Evolutionary conservation across 1,284 basidiomycete genomes (phyloP).

Genomic region (Ceratobasidium sp.): DNA sequence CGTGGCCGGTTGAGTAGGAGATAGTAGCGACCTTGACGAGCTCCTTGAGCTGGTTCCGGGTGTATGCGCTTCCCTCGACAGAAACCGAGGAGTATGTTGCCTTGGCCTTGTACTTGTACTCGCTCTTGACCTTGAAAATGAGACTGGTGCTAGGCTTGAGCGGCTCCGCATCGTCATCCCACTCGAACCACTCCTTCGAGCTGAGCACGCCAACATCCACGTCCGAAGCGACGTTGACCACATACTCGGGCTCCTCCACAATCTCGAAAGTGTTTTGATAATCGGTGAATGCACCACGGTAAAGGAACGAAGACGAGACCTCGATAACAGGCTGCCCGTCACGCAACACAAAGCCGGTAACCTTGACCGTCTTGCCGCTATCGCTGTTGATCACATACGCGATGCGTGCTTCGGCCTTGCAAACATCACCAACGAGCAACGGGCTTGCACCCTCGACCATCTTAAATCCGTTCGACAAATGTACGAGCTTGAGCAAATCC

Average conservation of each 20-base stretch:
- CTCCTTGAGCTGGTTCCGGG: slow-evolving; percentile 87
- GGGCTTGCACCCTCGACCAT: slow-evolving; percentile 83
- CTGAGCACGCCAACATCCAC: slow-evolving; percentile 91
- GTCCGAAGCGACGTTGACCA: slow-evolving; percentile 81
- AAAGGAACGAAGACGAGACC: slow-evolving; percentile 95
- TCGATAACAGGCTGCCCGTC: slow-evolving; percentile 87
- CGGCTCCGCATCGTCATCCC: slow-evolving; percentile 87
- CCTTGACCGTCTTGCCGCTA: slow-evolving; percentile 94
- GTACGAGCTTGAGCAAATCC: slow-evolving; percentile 94
- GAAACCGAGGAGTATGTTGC: slow-evolving; percentile 85
- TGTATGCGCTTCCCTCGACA: slow-evolving; percentile 87
- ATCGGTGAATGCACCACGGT: slow-evolving; percentile 94
- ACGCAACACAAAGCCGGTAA: slow-evolving; percentile 88
- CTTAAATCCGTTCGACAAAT: slow-evolving; percentile 96
- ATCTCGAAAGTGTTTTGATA: slow-evolving; percentile 97
- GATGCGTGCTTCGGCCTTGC: slow-evolving; percentile 90
- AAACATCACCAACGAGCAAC: slow-evolving; percentile 89
- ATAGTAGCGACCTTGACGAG: slow-evolving; percentile 91
- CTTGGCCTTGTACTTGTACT: slow-evolving; percentile 93
- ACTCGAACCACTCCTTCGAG: slow-evolving; percentile 98
- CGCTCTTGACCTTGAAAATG: slow-evolving; percentile 90
- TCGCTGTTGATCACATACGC: slow-evolving; percentile 92
- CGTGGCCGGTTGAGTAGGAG: slow-evolving; percentile 88
- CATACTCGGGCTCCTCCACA: slow-evolving; percentile 89
- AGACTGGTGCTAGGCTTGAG: slow-evolving; percentile 86